Evolutionary conservation across 2,329 filamentous ascomycete genomes (phyloP).

Genomic region (Cladophialophora psammophila): DNA sequence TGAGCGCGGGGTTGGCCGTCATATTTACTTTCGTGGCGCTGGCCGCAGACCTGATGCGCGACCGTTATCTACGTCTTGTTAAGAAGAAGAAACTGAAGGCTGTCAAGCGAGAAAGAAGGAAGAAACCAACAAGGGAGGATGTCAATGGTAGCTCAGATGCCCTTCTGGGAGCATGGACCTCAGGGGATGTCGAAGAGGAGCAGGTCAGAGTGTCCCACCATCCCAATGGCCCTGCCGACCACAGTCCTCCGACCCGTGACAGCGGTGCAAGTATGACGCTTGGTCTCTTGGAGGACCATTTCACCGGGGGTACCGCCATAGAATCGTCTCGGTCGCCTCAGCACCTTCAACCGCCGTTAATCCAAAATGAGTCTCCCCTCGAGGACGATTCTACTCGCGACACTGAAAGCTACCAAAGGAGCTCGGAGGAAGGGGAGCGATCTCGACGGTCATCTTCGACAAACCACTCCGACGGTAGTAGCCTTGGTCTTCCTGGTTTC

Average conservation of each 20-base stretch:
- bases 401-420: constrained; percentile 30
- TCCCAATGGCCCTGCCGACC: neutral
- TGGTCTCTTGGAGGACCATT: constrained; percentile 34
- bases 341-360: neutral
- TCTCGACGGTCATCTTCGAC: constrained; percentile 24
- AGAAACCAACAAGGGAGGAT: constrained; percentile 10
- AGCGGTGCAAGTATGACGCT: constrained; percentile 17
- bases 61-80: constrained; percentile 36
- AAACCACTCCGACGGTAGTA: constrained; percentile 26
- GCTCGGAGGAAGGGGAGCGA: constrained; percentile 22
- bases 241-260: neutral
- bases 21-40: constrained; percentile 40
- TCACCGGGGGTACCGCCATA: constrained; percentile 5
- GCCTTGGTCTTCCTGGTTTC: constrained; percentile 28
- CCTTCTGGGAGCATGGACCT: constrained; percentile 16
- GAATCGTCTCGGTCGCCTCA: neutral
- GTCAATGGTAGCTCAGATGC: constrained; percentile 29
- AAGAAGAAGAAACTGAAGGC: constrained; percentile 18
- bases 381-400: constrained; percentile 24
- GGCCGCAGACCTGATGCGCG: constrained; percentile 42
- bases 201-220: neutral
- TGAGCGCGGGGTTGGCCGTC: constrained; percentile 40
- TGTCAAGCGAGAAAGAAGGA: constrained; percentile 13
- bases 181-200: constrained; percentile 14
- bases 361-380: neutral